Conservation (phyloP, 176 grass and related monocot genomes). For the Aegilops longissima region DNA sequence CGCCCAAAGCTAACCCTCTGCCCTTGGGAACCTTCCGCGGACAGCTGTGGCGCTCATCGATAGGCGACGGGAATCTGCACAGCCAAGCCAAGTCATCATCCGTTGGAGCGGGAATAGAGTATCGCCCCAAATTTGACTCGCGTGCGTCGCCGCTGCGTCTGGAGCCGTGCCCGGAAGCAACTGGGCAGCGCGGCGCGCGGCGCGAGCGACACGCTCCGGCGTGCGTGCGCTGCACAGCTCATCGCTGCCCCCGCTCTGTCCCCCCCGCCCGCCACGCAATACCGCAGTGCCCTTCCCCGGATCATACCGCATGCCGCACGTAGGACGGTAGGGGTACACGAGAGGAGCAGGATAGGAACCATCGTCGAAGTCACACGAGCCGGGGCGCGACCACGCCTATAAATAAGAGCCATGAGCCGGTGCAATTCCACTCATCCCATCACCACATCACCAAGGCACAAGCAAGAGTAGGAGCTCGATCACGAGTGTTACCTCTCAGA, state of each 20-base stretch:
- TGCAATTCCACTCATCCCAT: background rate
- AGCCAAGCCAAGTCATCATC: constrained; percentile 19
- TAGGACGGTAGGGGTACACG: background rate
- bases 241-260: constrained; percentile 27
- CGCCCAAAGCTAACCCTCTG: background rate
- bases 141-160: constrained; percentile 18
- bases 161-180: constrained; percentile 42
- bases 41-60: constrained; percentile 27
- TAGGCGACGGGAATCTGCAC: background rate
- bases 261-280: constrained; percentile 13
- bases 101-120: background rate
- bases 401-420: constrained; percentile 10
- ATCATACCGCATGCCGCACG: background rate
- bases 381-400: background rate
- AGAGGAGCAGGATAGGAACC: background rate
- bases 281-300: background rate
- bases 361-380: background rate
- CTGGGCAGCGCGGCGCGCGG: constrained; percentile 40
- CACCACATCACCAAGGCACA: background rate
- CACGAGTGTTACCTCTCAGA: background rate
- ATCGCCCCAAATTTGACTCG: background rate
- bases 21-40: constrained; percentile 33
- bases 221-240: constrained; percentile 16
- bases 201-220: constrained; percentile 37
- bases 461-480: background rate